Evolutionary conservation across 148 eudicot genomes (phyloP), one percentile per base, ranked within the genome.

Genomic region (Silene latifolia): DNA sequence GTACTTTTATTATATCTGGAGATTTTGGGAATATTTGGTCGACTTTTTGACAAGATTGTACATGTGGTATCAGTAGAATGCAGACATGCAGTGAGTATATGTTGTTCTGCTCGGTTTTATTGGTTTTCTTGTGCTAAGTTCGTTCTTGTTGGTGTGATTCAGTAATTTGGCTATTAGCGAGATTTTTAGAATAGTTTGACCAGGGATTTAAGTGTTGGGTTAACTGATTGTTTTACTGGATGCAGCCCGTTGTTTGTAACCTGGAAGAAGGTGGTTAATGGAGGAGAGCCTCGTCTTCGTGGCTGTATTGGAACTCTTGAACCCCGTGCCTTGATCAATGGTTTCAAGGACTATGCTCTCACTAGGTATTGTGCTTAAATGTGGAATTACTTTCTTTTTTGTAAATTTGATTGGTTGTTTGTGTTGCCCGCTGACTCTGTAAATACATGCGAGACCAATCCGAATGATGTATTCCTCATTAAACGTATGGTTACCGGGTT

Each of bases 161-260:
- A 0, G 35, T 32, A 32, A 32, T 32, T 32, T 32, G 35, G 35
- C 35, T 29, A 8, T 13, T 61, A 9, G 18, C 19, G 12, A 21
- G 35, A 27, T 3, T 11, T 67, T 27, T 19, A 21, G 24, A 4
- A 63, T 35, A 23, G 19, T 53, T 23, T 63, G 60, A 23, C 61
- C 10, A 21, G 21, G 21, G 53, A 47, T 47, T 44, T 20, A 51
- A 54, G 53, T 51, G 57, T 71, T 69, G 47, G 60, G 65, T 56
- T 77, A 39, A 63, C 39, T 74, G 48, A 71, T 80, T 60, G 51
- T 74, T 77, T 47, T 76, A 75, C 21, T 81, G 82, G 63, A 69
- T 89, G 80, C 96, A 95, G 99, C 85, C 99, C 99, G 61, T 83
- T 95, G 82, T 95, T 95, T 86, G 99, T 95, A 56, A 95, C 99